These are phyloP conservation scores for Xylona heveae DNA, from an alignment of 495 filamentous ascomycete species.

Conservation along the genomic window DNA sequence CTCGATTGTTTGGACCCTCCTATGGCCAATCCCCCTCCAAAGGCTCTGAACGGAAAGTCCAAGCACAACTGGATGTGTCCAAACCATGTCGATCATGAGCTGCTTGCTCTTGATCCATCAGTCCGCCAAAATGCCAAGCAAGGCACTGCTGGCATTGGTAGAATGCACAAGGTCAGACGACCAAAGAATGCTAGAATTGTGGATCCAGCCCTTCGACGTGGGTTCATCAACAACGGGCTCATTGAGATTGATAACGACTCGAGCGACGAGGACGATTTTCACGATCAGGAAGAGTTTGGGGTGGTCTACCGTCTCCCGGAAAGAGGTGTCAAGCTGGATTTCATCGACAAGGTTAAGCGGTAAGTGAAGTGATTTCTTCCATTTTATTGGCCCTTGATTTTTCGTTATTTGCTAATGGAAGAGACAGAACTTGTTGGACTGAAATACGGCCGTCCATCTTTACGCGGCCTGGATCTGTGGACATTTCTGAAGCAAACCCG, in stretches of 20 bases:
- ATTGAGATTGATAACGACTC: slow-evolving; percentile 53
- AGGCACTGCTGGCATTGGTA: slow-evolving; percentile 4
- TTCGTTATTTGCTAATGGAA: too few relatives aligned
- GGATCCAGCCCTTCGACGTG: slow-evolving; percentile 26
- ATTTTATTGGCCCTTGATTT: too few relatives aligned
- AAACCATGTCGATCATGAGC: slow-evolving; percentile 50
- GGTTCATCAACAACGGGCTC: slow-evolving; percentile 49
- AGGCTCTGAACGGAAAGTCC: slow-evolving; percentile 17
- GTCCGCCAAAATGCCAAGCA: slow-evolving; percentile 9
- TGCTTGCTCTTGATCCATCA: slow-evolving; percentile 18
- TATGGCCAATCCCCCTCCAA: slow-evolving; percentile 47
- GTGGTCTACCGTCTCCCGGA: slow-evolving; percentile 46
- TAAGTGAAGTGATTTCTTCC: slow-evolving; percentile 7
- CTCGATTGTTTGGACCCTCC: slow-evolving; percentile 82
- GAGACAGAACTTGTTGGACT: too few relatives aligned
- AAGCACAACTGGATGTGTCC: slow-evolving; percentile 73
- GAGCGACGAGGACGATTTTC: slow-evolving; percentile 28
- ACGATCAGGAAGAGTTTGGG: slow-evolving; percentile 29
- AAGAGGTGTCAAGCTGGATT: slow-evolving; percentile 59
- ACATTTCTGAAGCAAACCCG: not conserved
- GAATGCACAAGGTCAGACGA: slow-evolving; percentile 23
- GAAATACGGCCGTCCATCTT: too few relatives aligned
- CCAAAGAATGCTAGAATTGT: slow-evolving; percentile 28
- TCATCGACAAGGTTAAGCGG: slow-evolving; percentile 31
- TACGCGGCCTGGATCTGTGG: too few relatives aligned